phyloP scores from a whole-genome alignment of 495 filamentous ascomycete species.

The Aspergillus haitiensis region DNA sequence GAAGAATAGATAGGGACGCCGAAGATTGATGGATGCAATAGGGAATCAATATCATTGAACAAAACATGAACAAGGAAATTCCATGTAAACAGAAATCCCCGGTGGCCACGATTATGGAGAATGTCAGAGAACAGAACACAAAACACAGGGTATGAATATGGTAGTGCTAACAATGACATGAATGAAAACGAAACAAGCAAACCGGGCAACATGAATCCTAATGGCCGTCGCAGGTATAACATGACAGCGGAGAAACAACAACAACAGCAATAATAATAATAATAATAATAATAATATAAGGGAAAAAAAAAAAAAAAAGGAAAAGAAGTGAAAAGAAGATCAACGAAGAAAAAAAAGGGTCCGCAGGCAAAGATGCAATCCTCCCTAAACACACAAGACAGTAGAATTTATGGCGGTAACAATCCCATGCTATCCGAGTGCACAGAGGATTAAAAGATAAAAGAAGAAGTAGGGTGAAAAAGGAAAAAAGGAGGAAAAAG shows the following conservation, averaged over 20 bases:
- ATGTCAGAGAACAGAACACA: slow-evolving; percentile 10
- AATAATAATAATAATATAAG: too few species aligned
- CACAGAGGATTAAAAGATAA: slow-evolving; percentile 16
- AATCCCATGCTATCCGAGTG: slow-evolving; percentile 37
- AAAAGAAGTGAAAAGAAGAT: slow-evolving; percentile 33
- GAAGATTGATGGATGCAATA: slow-evolving; percentile 9
- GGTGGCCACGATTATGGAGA: slow-evolving; percentile 6
- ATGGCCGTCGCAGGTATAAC: slow-evolving; percentile 23
- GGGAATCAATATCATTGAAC: slow-evolving; percentile 19
- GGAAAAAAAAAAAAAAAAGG: too few species aligned
- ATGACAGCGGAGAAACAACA: slow-evolving; percentile 30
- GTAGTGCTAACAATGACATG: slow-evolving; percentile 18
- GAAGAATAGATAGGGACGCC: slow-evolving; percentile 15
- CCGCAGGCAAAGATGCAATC: slow-evolving; percentile 34
- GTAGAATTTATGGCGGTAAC: slow-evolving; percentile 36
- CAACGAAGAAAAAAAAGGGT: slow-evolving; percentile 23
- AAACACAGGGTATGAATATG: slow-evolving; percentile 25
- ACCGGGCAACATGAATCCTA: slow-evolving; percentile 31
- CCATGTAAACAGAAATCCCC: slow-evolving; percentile 6
- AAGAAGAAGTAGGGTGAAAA: slow-evolving; percentile 20
- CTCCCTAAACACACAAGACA: slow-evolving; percentile 35
- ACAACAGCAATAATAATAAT: too few species aligned
- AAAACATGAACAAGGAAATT: slow-evolving; percentile 19
- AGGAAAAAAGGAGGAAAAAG: slow-evolving; percentile 19
- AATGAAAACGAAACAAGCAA: slow-evolving; percentile 15